phyloP scores from a whole-genome alignment of 2,329 filamentous ascomycete species.

The Hymenoscyphus albidus region DNA sequence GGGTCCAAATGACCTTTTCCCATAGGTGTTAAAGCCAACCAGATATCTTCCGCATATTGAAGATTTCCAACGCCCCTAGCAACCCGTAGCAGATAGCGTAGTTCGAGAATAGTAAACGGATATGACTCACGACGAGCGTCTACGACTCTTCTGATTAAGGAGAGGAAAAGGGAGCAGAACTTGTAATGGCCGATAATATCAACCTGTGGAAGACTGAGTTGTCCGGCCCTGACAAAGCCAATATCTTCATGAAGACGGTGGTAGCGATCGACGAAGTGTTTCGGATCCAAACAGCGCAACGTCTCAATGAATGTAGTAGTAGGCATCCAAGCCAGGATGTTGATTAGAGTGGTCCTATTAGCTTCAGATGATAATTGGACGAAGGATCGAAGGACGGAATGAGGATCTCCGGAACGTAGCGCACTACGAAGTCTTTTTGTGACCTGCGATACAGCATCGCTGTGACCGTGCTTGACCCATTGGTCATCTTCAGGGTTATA shows the following conservation, averaged over 20 bases:
- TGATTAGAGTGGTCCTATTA: slow-evolving; percentile 12
- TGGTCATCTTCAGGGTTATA: neutral
- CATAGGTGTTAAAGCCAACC: slow-evolving; percentile 40
- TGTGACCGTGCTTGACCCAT: neutral
- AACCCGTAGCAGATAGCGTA: slow-evolving; percentile 49
- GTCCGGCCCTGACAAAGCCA: slow-evolving; percentile 44
- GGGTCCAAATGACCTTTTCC: slow-evolving; percentile 31
- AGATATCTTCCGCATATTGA: slow-evolving; percentile 42
- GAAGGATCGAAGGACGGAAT: slow-evolving; percentile 16
- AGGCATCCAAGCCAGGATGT: slow-evolving; percentile 43
- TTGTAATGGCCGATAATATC: slow-evolving; percentile 19
- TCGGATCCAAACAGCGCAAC: slow-evolving; percentile 58
- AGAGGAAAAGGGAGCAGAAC: slow-evolving; percentile 26
- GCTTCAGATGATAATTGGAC: slow-evolving; percentile 13
- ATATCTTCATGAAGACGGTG: slow-evolving; percentile 45
- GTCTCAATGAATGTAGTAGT: slow-evolving; percentile 59
- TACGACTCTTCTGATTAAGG: slow-evolving; percentile 34
- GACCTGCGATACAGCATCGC: neutral
- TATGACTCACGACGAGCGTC: slow-evolving; percentile 37
- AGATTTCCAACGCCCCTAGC: slow-evolving; percentile 46
- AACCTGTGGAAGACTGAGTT: slow-evolving; percentile 13
- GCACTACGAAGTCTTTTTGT: slow-evolving; percentile 7
- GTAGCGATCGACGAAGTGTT: slow-evolving; percentile 44
- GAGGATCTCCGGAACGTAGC: slow-evolving; percentile 19
- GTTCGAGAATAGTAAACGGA: slow-evolving; percentile 44